Percentiles rank a stretch among this genome's conserved stretches.
Evolutionary conservation across 306 rosid species (phyloP).

Genomic region (Trifolium subterraneum): DNA sequence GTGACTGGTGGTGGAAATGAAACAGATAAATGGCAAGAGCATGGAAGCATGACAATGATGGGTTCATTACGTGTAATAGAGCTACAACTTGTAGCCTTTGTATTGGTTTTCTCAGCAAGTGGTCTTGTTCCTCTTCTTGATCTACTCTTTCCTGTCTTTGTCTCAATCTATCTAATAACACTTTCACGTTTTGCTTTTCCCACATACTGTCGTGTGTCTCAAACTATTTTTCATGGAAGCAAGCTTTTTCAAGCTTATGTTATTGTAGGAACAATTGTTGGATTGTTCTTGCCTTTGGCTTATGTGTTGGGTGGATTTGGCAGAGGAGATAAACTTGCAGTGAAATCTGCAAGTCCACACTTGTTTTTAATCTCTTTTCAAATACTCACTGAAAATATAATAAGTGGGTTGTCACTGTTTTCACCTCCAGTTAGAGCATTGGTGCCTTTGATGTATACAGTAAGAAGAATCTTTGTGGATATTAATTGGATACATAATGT

Average conservation of each 20-base stretch:
- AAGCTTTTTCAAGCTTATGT: constrained; percentile 56
- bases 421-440: constrained; percentile 81
- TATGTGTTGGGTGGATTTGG: constrained; percentile 85
- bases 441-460: constrained; percentile 72
- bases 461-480: constrained; percentile 69
- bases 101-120: constrained; percentile 80
- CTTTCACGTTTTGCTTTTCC: constrained; percentile 76
- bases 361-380: constrained; percentile 76
- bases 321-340: constrained; percentile 74
- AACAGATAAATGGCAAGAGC: constrained; percentile 25
- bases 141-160: constrained; percentile 62
- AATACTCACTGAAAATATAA: constrained; percentile 74
- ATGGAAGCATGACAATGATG: constrained; percentile 60
- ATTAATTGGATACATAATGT: constrained; percentile 66
- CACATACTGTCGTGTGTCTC: constrained; percentile 31
- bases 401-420: constrained; percentile 71
- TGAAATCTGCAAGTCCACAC: constrained; percentile 73
- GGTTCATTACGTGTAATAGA: constrained; percentile 84
- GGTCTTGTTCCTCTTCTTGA: constrained; percentile 83
- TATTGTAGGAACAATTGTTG: constrained; percentile 65
- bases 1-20: constrained; percentile 51
- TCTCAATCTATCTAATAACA: constrained; percentile 59
- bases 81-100: constrained; percentile 80
- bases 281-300: constrained; percentile 77
- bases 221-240: constrained; percentile 57